phyloP scores from a whole-genome alignment of 306 rosid species.

The Ormosia emarginata region DNA sequence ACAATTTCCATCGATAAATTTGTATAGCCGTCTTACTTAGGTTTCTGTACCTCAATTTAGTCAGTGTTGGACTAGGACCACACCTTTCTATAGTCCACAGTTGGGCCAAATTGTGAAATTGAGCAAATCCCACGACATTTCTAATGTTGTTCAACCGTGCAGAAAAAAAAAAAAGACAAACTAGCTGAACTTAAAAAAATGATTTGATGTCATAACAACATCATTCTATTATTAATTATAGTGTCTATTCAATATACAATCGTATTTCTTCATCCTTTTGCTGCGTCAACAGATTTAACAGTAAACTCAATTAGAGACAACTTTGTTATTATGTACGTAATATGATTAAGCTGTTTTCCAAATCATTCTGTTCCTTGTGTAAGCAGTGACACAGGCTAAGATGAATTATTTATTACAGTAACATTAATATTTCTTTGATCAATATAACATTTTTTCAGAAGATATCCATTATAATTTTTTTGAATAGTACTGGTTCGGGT shows the following conservation, averaged over 20 bases:
- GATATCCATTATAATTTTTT: not conserved
- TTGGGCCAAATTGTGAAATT: constrained; percentile 15
- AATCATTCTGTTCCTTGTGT: not conserved
- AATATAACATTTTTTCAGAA: not conserved
- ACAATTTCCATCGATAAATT: not conserved
- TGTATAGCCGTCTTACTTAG: not conserved
- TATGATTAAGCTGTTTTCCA: not conserved
- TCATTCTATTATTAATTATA: not conserved
- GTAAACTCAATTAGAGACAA: not conserved
- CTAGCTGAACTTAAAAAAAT: not conserved
- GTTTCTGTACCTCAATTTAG: not conserved
- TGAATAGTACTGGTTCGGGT: not conserved
- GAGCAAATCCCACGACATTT: not conserved
- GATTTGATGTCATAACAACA: constrained; percentile 5
- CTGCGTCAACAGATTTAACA: not conserved
- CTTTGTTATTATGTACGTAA: not conserved
- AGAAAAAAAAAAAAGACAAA: constrained; percentile 1
- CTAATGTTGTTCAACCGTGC: constrained; percentile 30
- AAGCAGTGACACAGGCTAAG: not conserved
- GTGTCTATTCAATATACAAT: constrained; percentile 3
- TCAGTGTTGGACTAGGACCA: constrained; percentile 16
- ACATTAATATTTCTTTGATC: not conserved
- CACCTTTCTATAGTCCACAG: not conserved
- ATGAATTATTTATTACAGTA: not conserved
- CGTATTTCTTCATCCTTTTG: not conserved